These are phyloP conservation scores for Lichtheimia ramosa DNA, from an alignment of 371 early-diverging fungal genomes.

Conservation along the genomic window DNA sequence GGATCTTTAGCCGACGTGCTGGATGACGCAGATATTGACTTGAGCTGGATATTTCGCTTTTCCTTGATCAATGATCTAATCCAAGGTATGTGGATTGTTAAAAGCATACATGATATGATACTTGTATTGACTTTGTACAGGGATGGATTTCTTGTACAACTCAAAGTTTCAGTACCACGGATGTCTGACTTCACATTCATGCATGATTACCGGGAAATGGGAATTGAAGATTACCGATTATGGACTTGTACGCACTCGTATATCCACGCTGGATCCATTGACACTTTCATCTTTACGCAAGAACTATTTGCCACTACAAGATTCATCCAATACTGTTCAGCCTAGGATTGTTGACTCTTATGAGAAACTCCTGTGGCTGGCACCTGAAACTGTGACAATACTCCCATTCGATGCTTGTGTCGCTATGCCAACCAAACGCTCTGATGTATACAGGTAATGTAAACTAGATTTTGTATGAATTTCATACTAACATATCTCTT, in stretches of 20 bases:
- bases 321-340: background rate
- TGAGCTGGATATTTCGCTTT: slow-evolving; percentile 55
- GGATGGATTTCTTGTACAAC: slow-evolving; percentile 52
- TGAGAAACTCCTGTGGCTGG: slow-evolving; percentile 38
- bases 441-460: slow-evolving; percentile 43
- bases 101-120: background rate
- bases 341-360: background rate
- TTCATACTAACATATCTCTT: background rate
- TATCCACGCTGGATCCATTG: slow-evolving; percentile 22
- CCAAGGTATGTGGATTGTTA: slow-evolving; percentile 16
- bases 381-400: slow-evolving; percentile 41
- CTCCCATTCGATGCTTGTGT: slow-evolving; percentile 27
- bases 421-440: slow-evolving; percentile 32
- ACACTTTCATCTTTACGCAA: slow-evolving; percentile 12
- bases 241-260: slow-evolving; percentile 34
- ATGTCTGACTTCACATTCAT: slow-evolving; percentile 42
- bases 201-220: slow-evolving; percentile 51
- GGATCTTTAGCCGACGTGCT: slow-evolving; percentile 43
- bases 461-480: background rate
- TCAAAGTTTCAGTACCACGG: slow-evolving; percentile 50
- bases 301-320: slow-evolving; percentile 1
- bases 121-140: slow-evolving; percentile 1
- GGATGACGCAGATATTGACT: slow-evolving; percentile 44
- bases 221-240: slow-evolving; percentile 55
- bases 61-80: slow-evolving; percentile 52